Percentiles rank a stretch among this genome's conserved stretches.
These are phyloP conservation scores for Penicillium pancosmium DNA, from an alignment of 495 filamentous ascomycete species.

Conservation along the genomic window DNA sequence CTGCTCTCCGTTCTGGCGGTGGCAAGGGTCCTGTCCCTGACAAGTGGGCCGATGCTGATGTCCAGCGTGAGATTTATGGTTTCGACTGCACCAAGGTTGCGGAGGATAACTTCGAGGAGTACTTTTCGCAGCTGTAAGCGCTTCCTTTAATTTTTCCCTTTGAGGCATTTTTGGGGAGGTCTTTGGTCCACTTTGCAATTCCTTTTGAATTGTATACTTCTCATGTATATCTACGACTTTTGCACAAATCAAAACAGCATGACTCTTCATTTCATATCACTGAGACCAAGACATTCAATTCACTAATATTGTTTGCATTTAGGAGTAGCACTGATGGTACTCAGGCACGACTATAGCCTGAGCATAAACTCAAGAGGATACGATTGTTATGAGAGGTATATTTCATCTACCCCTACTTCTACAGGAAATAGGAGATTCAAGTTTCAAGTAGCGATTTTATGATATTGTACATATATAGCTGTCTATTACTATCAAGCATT, in stretches of 20 bases:
- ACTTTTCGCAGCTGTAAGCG: constrained; percentile 50
- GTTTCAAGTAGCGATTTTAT: no score
- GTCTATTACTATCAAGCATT: no score
- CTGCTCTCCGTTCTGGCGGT: constrained; percentile 50
- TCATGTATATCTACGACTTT: constrained; percentile 16
- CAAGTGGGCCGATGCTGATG: constrained; percentile 80
- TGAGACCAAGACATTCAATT: neutral
- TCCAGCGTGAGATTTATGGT: constrained; percentile 77
- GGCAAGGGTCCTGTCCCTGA: constrained; percentile 67
- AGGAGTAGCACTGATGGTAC: neutral
- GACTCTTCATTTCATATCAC: neutral
- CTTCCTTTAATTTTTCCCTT: constrained; percentile 11
- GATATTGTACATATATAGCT: no score
- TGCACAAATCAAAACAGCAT: constrained; percentile 6
- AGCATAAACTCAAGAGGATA: neutral
- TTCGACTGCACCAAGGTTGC: constrained; percentile 66
- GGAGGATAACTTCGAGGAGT: constrained; percentile 60
- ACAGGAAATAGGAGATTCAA: no score
- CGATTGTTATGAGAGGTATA: neutral
- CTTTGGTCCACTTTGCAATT: neutral
- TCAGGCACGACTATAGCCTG: neutral
- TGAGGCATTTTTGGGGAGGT: neutral
- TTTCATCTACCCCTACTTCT: no score
- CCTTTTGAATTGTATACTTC: constrained; percentile 7
- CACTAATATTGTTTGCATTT: neutral